phyloP scores from a whole-genome alignment of 768 basidiomycete genomes.

The Lactarius hatsudake region DNA sequence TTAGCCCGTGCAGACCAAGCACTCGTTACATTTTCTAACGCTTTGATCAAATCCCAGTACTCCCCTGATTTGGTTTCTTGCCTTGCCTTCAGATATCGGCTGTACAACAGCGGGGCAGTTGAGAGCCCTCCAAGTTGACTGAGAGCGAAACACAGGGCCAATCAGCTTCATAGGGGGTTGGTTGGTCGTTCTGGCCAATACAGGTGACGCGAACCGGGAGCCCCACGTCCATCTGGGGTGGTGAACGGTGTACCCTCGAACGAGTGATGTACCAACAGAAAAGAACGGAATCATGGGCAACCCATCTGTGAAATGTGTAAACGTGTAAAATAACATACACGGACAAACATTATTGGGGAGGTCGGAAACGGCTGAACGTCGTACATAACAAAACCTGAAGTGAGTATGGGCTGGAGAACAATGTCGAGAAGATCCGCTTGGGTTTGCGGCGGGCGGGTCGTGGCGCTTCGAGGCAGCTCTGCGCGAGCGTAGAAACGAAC shows the following conservation, averaged over 20 bases:
- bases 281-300: constrained; percentile 50
- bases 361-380: neutral
- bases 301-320: constrained; percentile 35
- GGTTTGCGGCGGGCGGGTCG: constrained; percentile 63
- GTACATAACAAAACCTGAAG: constrained; percentile 69
- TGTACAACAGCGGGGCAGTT: too few relatives aligned
- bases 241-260: constrained; percentile 18
- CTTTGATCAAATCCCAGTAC: too few relatives aligned
- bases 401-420: constrained; percentile 71
- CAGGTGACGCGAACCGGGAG: too few relatives aligned
- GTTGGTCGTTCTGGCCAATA: neutral
- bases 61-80: too few relatives aligned
- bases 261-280: constrained; percentile 33
- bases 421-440: constrained; percentile 71
- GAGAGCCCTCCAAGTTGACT: too few relatives aligned
- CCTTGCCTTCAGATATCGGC: too few relatives aligned
- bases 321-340: neutral
- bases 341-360: neutral
- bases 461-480: constrained; percentile 55
- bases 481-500: constrained; percentile 71
- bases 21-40: too few relatives aligned
- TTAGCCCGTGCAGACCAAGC: neutral
- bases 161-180: neutral
- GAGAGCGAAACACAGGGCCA: neutral
- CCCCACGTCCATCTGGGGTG: neutral